A percentile compares a stretch with the other conserved stretches of the same genome.
These are phyloP conservation scores for Cornus controversa DNA, from an alignment of 148 eudicot species.

Conservation along the genomic window DNA sequence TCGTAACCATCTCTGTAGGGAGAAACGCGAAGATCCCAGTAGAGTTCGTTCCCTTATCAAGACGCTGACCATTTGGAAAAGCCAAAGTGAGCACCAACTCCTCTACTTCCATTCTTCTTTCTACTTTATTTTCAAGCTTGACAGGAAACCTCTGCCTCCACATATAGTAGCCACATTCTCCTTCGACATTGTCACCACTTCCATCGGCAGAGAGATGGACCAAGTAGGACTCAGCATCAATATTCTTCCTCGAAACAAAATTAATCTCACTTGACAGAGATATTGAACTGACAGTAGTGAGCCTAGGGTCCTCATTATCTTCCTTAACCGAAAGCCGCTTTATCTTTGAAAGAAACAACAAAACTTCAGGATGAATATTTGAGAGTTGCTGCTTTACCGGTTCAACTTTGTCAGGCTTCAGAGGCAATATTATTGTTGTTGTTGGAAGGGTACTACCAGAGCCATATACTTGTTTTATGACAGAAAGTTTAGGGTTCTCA, in stretches of 20 bases:
- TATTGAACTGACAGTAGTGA: conserved; percentile 44
- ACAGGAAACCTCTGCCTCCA: conserved; percentile 77
- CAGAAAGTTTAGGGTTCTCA: conserved; percentile 44
- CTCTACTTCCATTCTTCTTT: conserved; percentile 55
- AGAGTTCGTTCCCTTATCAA: conserved; percentile 42
- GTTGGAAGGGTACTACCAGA: too few relatives aligned
- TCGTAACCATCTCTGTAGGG: conserved; percentile 69
- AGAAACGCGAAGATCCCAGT: conserved; percentile 68
- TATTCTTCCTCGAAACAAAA: conserved; percentile 37
- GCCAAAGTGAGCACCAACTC: conserved; percentile 69
- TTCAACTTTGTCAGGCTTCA: conserved; percentile 58
- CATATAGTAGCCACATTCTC: conserved; percentile 63
- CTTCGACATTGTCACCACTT: conserved; percentile 17
- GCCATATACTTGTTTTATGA: conserved; percentile 48
- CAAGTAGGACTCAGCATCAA: conserved; percentile 58
- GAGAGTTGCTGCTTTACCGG: conserved; percentile 64
- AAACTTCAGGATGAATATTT: too few relatives aligned
- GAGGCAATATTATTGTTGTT: conserved; percentile 61
- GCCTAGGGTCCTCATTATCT: conserved; percentile 35
- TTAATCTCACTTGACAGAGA: conserved; percentile 56
- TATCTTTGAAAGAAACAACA: too few relatives aligned
- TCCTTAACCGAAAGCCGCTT: conserved; percentile 58
- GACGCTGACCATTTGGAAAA: conserved; percentile 64
- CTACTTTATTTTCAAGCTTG: conserved; percentile 40
- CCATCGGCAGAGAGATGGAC: conserved; percentile 52